Evolutionary conservation across 345 rosid species (phyloP).

Genomic region (Eucalyptus grandis): DNA sequence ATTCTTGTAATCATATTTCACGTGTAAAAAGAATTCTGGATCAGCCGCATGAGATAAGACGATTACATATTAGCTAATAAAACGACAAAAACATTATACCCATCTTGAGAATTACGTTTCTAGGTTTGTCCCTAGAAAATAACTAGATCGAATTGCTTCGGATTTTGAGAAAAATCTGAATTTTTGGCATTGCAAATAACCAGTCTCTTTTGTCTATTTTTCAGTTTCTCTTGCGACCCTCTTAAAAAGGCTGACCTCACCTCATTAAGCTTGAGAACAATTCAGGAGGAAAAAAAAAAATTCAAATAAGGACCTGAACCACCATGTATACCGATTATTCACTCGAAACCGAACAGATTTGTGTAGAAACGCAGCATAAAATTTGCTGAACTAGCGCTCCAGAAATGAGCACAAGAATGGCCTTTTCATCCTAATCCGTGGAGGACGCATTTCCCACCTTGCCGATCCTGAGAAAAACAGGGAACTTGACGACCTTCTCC

Average conservation of each 20-base stretch:
- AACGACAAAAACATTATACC: not conserved
- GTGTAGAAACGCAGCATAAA: not conserved
- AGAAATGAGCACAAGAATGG: not conserved
- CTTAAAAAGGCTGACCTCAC: not conserved
- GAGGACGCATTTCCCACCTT: constrained; percentile 15
- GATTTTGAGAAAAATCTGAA: not conserved
- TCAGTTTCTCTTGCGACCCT: not conserved
- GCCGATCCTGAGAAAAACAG: constrained; percentile 58
- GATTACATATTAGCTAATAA: not conserved
- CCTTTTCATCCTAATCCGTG: not conserved
- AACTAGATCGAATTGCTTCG: not conserved
- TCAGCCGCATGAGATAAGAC: rapidly evolving
- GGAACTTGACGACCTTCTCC: constrained; percentile 34
- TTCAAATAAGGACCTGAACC: not conserved
- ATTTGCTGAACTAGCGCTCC: not conserved
- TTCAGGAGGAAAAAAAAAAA: rapidly evolving
- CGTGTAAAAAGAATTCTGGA: rapidly evolving
- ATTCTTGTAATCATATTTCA: not conserved
- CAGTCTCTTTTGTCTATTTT: not conserved
- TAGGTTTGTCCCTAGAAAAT: not conserved
- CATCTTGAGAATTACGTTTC: not conserved
- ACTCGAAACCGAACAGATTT: not conserved
- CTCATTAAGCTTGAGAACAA: rapidly evolving
- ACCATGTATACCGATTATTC: rapidly evolving
- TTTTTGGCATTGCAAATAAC: not conserved